Base-by-base conservation (phyloP, 176 grass and related monocot species). In the Zoysia japonica region DNA sequence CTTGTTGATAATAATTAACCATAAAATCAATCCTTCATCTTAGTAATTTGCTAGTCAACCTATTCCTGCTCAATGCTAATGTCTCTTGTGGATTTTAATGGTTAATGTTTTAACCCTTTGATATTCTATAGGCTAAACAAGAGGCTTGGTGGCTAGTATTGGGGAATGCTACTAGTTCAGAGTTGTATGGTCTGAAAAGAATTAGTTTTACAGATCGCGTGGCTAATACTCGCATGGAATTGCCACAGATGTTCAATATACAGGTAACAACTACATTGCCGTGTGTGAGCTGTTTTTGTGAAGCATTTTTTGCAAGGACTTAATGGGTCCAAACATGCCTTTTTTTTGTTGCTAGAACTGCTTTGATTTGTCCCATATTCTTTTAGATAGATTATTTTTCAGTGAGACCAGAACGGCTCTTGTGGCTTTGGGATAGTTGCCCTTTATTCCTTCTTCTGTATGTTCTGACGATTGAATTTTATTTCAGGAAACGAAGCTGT, bases 131-230 rank as follows among this genome's bases (percentile, higher is more conserved):
- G 94, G 88, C 85, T 62, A 97, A 97, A 85, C 89, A 94, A 87
- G 95, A 97, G 94, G 95, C 92, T 66, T 97, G 95, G 92, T 97
- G 95, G 95, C 76, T 97, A 67, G 87, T 97, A 75, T 75, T 97
- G 62, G 95, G 95, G 75, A 94, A 92, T 85, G 49, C 73, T 72
- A 50, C 61, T 36, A 87, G 69, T 71, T 97, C 89, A 50, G 95
- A 94, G 85, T 77, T 97, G 39, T 94, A 97, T 94, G 89, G 85
- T 85, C 69, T 97, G 39, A 97, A 97, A 85, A 92, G 95, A 86
- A 88, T 97, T 71, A 92, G 88, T 92, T 92, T 92, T 85, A 62
- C 84, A 17, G 83, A 83, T 79, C 82, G 71, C n/a, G 73, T 90
- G 65, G 54, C 88, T 83, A 85, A 85, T 13, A 94, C 92, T 92